Evolutionary conservation across 1,284 basidiomycete species (phyloP).

Genomic region (Austroboletus rostrupii): DNA sequence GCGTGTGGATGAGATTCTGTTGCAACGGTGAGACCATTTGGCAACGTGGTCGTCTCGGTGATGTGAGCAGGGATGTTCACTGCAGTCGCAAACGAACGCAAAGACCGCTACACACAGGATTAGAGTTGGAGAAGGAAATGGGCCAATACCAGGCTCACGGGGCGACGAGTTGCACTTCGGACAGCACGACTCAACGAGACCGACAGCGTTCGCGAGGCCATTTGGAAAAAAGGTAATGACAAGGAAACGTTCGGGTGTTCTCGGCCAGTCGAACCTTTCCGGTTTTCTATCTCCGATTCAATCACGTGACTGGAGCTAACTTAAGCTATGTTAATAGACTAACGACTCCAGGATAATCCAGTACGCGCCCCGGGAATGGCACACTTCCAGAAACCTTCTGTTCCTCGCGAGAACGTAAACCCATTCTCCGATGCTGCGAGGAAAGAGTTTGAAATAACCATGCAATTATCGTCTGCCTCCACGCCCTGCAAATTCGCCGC

Average conservation of each 20-base stretch:
- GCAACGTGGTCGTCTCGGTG: constrained; percentile 84
- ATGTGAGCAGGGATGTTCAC: constrained; percentile 66
- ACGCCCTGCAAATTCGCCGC: neutral
- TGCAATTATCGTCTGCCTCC: neutral
- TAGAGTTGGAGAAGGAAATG: neutral
- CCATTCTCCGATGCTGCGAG: constrained; percentile 60
- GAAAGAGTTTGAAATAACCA: constrained; percentile 40
- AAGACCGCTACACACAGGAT: constrained; percentile 30
- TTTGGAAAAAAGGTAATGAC: constrained; percentile 26
- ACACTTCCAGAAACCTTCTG: constrained; percentile 38
- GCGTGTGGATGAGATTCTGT: constrained; percentile 90
- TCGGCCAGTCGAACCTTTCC: constrained; percentile 26
- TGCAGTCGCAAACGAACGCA: constrained; percentile 67
- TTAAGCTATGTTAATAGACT: too few relatives aligned
- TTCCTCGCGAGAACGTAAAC: constrained; percentile 33
- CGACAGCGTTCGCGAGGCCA: constrained; percentile 65
- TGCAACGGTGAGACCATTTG: constrained; percentile 90
- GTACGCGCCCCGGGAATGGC: constrained; percentile 32
- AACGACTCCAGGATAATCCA: constrained; percentile 19
- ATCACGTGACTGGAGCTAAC: constrained; percentile 9
- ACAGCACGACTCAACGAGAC: constrained; percentile 57
- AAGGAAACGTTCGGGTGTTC: constrained; percentile 29
- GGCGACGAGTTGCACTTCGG: constrained; percentile 52
- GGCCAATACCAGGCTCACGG: constrained; percentile 38
- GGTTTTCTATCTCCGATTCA: constrained; percentile 19